Conservation (phyloP, 140 eudicot species). For the Ambrosia hybrid region DNA sequence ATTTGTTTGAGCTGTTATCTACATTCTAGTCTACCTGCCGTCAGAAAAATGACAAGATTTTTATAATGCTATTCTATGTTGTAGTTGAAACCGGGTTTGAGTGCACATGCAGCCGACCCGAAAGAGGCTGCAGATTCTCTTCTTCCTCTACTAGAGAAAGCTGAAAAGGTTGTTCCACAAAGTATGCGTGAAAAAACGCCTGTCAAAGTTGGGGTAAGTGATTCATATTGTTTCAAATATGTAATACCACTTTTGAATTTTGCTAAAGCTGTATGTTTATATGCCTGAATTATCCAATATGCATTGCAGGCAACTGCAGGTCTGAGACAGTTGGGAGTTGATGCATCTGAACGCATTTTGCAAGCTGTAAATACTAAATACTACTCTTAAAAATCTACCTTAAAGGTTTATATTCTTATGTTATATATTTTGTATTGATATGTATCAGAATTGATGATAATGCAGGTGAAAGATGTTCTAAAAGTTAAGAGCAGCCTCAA, state of each 20-base stretch:
- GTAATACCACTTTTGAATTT: neutral
- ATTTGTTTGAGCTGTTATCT: constrained; percentile 6
- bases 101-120: constrained; percentile 69
- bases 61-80: constrained; percentile 15
- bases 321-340: constrained; percentile 82
- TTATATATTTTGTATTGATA: constrained; percentile 9
- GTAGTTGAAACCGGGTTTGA: constrained; percentile 85
- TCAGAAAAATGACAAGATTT: constrained; percentile 5
- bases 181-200: constrained; percentile 62
- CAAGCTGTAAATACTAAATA: constrained; percentile 61
- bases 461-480: constrained; percentile 77
- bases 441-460: constrained; percentile 5
- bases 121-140: constrained; percentile 82
- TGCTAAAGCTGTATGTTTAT: constrained; percentile 5
- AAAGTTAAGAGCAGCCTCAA: constrained; percentile 67
- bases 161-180: constrained; percentile 73
- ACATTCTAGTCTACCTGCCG: constrained; percentile 7
- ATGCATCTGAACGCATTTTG: constrained; percentile 84
- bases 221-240: constrained; percentile 18
- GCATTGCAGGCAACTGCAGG: constrained; percentile 92
- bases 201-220: constrained; percentile 91
- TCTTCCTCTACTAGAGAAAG: constrained; percentile 57
- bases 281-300: constrained; percentile 22
- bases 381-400: constrained; percentile 18
- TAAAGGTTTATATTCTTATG: neutral